Percentiles rank a stretch among this genome's conserved stretches.
These are phyloP conservation scores for Ichthyophthirius multifiliis DNA, from an alignment of 169 alveolate genomes.

Conservation along the genomic window DNA sequence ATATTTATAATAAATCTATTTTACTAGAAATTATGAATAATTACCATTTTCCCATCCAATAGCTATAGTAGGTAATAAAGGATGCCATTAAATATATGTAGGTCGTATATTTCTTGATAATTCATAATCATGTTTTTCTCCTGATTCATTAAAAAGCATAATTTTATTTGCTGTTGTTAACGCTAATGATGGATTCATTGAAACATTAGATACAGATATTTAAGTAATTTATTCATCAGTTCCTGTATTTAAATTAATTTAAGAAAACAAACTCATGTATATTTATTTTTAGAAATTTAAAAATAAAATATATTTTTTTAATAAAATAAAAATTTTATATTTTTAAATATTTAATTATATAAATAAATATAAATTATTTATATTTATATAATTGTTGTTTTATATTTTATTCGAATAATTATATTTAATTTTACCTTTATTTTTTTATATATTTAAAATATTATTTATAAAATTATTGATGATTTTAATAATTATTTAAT, in stretches of 20 bases:
- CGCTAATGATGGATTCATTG: background rate
- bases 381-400: too few relatives aligned
- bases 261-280: conserved; percentile 6
- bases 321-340: too few relatives aligned
- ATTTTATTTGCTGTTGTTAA: conserved; percentile 10
- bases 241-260: background rate
- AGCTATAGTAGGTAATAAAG: conserved; percentile 53
- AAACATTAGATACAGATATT: conserved; percentile 11
- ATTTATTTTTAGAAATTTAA: too few relatives aligned
- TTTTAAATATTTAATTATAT: too few relatives aligned
- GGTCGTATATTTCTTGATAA: conserved; percentile 53
- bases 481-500: background rate
- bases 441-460: too few relatives aligned
- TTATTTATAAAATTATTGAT: too few relatives aligned
- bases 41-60: conserved; percentile 76
- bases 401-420: too few relatives aligned
- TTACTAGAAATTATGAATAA: background rate
- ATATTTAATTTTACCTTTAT: too few relatives aligned
- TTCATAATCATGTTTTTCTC: conserved; percentile 52
- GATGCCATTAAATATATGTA: conserved; percentile 63
- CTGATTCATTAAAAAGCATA: conserved; percentile 9
- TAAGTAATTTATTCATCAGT: conserved; percentile 13
- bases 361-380: too few relatives aligned
- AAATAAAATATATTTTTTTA: too few relatives aligned
- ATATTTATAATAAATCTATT: background rate